Base-by-base conservation (phyloP, 371 early-diverging fungal species). In the Mucor irregularis region DNA sequence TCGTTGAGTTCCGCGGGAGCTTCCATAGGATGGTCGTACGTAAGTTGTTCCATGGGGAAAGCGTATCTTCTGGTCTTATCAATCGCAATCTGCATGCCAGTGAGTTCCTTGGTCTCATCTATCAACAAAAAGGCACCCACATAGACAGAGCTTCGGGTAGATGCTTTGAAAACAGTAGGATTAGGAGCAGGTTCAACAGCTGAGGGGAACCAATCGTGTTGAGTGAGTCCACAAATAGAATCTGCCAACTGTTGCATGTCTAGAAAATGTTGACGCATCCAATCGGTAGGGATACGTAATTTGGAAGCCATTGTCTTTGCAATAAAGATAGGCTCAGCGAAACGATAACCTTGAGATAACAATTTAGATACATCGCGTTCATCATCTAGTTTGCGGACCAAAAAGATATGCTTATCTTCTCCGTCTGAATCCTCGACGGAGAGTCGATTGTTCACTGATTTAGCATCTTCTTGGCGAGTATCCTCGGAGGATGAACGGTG, bases 261-360 rank as follows among this genome's bases (percentile, higher is more conserved):
- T 0, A 40, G 25, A 33, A 78, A 73, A 24, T 71, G 49, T 3
- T 46, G 40, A 0, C 64, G 50, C 76, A 78, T 75, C 34, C 68
- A 50, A 7, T 78, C 76, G 0, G 56, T 43, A 7, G 79, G 72
- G 4, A 78, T 67, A 4, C 58, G 61, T 19, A 78, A 34, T 26
- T 66, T 66, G 0, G 64, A 24, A 10, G 68, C 74, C 76, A 78
- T 78, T 0, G 66, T 69, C 16, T 69, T 64, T 4, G 79, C 59
- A 31, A 78, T 78, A 51, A 71, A 75, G 13, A 61, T 33, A 1
- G 75, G 51, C 17, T 75, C 76, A 0, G 74, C 64, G 52, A 78
- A 78, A 7, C 79, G 76, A 47, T 66, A 78, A 2, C 79, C 79
- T 31, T 58, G 69, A 3, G 68, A 57, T 13, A 74, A 43, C n/a